Evolutionary conservation across 345 rosid genomes (phyloP).

Genomic region (Salix exigua): DNA sequence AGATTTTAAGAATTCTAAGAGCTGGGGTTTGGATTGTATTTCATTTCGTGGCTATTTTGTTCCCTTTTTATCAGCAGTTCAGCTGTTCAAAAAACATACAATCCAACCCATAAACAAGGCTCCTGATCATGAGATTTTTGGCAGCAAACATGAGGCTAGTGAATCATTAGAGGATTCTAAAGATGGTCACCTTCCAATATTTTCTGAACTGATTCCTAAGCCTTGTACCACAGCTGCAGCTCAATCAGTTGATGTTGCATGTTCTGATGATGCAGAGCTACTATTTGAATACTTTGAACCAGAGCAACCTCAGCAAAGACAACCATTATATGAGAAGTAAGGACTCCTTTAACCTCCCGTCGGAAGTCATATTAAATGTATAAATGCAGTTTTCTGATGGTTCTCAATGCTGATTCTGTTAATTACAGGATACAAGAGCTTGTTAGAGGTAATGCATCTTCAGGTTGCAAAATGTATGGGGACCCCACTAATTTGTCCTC

Average conservation of each 20-base stretch:
- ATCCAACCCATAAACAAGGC: constrained; percentile 2
- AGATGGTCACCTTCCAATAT: constrained; percentile 20
- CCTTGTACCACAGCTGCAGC: constrained; percentile 7
- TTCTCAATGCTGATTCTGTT: not conserved
- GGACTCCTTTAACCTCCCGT: constrained; percentile 4
- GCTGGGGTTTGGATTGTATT: constrained; percentile 41
- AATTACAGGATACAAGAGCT: constrained; percentile 49
- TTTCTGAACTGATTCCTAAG: constrained; percentile 35
- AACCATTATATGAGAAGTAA: constrained; percentile 52
- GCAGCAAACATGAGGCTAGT: constrained; percentile 5
- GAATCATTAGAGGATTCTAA: constrained; percentile 14
- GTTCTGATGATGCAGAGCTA: constrained; percentile 31
- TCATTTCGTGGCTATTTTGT: constrained; percentile 52
- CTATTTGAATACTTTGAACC: constrained; percentile 56
- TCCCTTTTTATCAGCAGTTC: constrained; percentile 56
- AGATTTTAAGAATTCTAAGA: constrained; percentile 36
- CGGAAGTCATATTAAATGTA: not conserved
- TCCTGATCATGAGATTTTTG: constrained; percentile 17
- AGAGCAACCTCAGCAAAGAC: constrained; percentile 53
- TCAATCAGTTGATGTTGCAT: constrained; percentile 16
- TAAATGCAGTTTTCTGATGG: not conserved
- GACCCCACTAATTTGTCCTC: constrained; percentile 38
- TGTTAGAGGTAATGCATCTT: constrained; percentile 25
- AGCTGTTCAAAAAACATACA: constrained; percentile 35
- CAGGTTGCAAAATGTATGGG: constrained; percentile 37